These are phyloP conservation scores for Sporothrix brasiliensis DNA, from an alignment of 2,329 filamentous ascomycete genomes.

Conservation along the genomic window DNA sequence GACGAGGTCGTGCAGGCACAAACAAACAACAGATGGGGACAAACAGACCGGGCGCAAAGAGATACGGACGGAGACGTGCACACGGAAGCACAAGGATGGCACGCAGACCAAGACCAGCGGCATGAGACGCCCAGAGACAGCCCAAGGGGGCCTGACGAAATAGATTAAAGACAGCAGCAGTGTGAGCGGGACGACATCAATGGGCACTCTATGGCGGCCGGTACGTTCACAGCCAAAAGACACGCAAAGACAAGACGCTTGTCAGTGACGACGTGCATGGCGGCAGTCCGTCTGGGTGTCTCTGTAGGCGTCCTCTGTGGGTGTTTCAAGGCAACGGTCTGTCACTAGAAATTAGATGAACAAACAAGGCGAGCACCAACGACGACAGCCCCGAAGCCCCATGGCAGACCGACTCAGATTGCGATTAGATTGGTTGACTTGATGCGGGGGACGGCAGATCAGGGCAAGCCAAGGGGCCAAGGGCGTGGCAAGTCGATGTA, in stretches of 20 bases:
- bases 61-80: too few relatives aligned
- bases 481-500: background rate
- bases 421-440: background rate
- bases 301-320: background rate
- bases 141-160: background rate
- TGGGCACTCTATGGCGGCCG: background rate
- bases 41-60: background rate
- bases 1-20: constrained; percentile 19
- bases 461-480: background rate
- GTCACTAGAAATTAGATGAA: too few relatives aligned
- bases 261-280: too few relatives aligned
- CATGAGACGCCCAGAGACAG: constrained; percentile 6
- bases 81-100: background rate
- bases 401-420: background rate
- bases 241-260: background rate
- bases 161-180: constrained; percentile 15
- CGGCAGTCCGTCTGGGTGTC: background rate
- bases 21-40: background rate
- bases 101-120: background rate
- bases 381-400: background rate
- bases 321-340: background rate
- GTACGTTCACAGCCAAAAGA: background rate
- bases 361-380: background rate
- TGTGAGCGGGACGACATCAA: background rate
- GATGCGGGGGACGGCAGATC: background rate